Evolutionary conservation across 176 grass and related monocot genomes (phyloP), one percentile per base, ranked within the genome.

Genomic region (Oryza officinalis): DNA sequence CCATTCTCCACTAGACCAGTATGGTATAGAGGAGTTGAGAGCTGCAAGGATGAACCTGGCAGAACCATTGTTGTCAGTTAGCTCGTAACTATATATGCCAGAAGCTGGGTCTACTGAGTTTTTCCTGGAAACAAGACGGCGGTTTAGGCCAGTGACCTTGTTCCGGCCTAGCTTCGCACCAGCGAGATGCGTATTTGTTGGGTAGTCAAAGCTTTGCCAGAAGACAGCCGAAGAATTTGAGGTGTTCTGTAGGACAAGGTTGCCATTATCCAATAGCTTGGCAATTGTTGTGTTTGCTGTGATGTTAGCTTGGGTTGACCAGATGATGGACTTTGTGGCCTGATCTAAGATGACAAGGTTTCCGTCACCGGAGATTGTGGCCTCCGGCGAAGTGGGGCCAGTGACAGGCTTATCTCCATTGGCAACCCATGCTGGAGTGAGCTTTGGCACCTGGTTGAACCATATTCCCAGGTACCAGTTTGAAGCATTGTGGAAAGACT

Each of bases 391-490:
- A 20, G 64, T 67, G 49, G 38, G 47, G 18, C 67, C 37, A 2
- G 80, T 76, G 35, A 84, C 27, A 0, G 85, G 87, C 22, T 22
- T 74, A 18, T 89, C 87, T n/a, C 85, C 72, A 52, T 92, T 92
- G 30, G 87, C 87, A 10, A 87, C 32, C 93, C 87, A 94, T 47
- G 87, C 87, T 11, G 78, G 22, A 12, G 93, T 92, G 0, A 50
- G 46, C 77, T 63, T 80, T 27, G 81, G 45, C 47, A 94, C 78
- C 0, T 45, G 80, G 10, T 89, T 30, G 71, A 77, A 90, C 90
- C 85, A 92, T 65, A 88, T 88, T 37, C 85, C 44, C 44, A 46
- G 10, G 44, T 46, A 46, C 44, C 44, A 46, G 44, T 46, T 46
- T 13, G 44, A 46, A 0, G 57, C 41, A 18, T 5, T 35, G 37